Conservation (phyloP, 1,284 basidiomycete genomes). For the Ceratobasidium sp. region DNA sequence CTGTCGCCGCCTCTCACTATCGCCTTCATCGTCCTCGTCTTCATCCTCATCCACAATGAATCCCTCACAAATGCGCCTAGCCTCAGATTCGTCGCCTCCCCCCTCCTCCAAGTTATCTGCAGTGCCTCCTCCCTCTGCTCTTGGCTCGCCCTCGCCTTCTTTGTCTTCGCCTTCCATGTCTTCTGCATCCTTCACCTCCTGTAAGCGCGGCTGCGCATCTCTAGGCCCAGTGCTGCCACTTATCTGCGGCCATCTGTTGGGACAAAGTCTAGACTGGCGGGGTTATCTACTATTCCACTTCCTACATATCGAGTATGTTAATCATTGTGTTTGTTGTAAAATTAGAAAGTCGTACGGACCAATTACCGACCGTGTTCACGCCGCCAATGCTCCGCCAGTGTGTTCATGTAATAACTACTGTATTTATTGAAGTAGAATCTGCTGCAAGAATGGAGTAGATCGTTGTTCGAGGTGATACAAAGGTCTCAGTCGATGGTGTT, state of each 20-base stretch:
- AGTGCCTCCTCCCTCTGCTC: slow-evolving; percentile 50
- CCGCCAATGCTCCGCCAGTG: slow-evolving; percentile 15
- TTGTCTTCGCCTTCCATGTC: slow-evolving; percentile 45
- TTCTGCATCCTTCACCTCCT: slow-evolving; percentile 20
- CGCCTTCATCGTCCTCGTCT: slow-evolving; percentile 73
- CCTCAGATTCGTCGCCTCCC: slow-evolving; percentile 87
- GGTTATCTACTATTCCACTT: no score
- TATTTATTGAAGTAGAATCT: slow-evolving; percentile 22
- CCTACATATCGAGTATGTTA: no score
- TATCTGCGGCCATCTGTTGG: no score
- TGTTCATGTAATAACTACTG: slow-evolving; percentile 4
- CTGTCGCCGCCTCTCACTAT: slow-evolving; percentile 62
- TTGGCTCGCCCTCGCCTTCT: slow-evolving; percentile 49
- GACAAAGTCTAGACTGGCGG: no score
- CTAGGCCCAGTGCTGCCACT: no score
- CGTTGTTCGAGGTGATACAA: neutral
- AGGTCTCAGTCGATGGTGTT: neutral
- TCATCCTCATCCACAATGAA: slow-evolving; percentile 91
- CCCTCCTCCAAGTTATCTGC: slow-evolving; percentile 89
- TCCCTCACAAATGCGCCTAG: slow-evolving; percentile 76
- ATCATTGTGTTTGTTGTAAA: no score
- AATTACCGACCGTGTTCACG: no score
- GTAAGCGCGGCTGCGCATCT: no score
- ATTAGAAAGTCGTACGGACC: no score
- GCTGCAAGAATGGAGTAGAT: neutral